A percentile compares a stretch with the other conserved stretches of the same genome.
phyloP scores from a whole-genome alignment of 768 basidiomycete species.

The Nidularia pulvinata region DNA sequence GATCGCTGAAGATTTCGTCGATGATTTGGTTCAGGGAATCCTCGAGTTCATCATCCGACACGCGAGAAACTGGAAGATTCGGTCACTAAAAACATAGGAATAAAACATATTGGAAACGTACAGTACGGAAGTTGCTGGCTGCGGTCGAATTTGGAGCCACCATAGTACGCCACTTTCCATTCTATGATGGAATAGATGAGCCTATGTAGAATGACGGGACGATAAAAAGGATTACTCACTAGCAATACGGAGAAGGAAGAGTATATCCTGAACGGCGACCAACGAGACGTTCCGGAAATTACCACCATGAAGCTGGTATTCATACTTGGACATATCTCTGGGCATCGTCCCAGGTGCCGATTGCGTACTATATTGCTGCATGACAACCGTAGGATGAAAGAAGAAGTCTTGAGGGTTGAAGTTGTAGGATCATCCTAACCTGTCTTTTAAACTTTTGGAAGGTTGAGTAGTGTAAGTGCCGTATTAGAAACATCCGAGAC shows the following conservation, averaged over 20 bases:
- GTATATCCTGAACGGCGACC: background rate
- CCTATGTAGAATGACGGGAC: background rate
- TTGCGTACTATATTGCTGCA: too few relatives aligned
- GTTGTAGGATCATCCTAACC: too few relatives aligned
- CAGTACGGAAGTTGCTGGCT: background rate
- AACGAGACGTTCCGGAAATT: background rate
- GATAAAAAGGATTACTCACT: background rate
- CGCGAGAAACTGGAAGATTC: background rate
- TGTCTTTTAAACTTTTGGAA: too few relatives aligned
- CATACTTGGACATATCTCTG: background rate
- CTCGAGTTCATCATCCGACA: background rate
- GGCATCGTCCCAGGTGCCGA: too few relatives aligned
- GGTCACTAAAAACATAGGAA: background rate
- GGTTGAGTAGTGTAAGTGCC: too few relatives aligned
- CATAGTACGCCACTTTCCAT: background rate
- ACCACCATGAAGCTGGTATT: background rate
- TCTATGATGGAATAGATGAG: background rate
- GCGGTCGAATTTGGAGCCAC: background rate
- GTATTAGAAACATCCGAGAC: too few relatives aligned
- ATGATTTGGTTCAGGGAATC: background rate
- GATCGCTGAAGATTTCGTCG: background rate
- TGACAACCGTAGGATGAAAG: too few relatives aligned
- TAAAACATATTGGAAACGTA: background rate
- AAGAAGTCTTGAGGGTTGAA: too few relatives aligned
- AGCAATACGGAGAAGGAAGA: background rate